Base-by-base conservation (phyloP, 805 yeast species). In the Candida maesae region DNA sequence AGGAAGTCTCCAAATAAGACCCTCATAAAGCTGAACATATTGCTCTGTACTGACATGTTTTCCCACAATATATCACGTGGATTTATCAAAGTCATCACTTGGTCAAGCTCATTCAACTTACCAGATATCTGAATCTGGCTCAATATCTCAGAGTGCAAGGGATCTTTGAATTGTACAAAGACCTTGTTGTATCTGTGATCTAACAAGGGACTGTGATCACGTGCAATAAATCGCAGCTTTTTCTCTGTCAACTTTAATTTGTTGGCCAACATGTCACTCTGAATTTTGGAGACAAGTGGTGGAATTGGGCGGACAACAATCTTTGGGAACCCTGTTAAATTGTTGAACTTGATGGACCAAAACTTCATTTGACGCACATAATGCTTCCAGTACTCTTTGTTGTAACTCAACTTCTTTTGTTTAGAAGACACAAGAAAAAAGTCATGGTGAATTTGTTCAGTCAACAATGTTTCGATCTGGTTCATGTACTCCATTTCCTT, bases 31-130 rank as follows among this genome's bases (percentile, higher is more conserved):
- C 57, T 59, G 3, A 67, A 50, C 46, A 65, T 49, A 16, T 69
- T 65, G 41, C 65, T 68, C 20, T 59, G 61, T 12, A 65, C 51
- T 4, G 63, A 54, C 6, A 86, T 49, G 49, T 85, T 86, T 0
- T 63, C 52, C 96, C 97, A 89, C 1, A 81, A 61, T 2, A 89
- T 66, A 52, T 85, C 95, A 8, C 69, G 59, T 2, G 90, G 84
- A 51, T 81, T 73, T 2, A 82, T 71, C 14, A 78, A 81, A 20
- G 74, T 57, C 25, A 76, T 43, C 3, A 71, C 67, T 31, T 62
- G 61, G 45, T 68, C 70, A 54, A 76, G 60, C 33, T 55, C 60
- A 3, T 73, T 73, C 41, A 71, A 67, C 12, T 58, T 50, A 31
- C 67, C 62, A 2, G 76, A 66, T 1, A 79, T 53, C 10, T 79